These are phyloP conservation scores for Apiospora hydei DNA, from an alignment of 2,329 filamentous ascomycete genomes.

Conservation along the genomic window DNA sequence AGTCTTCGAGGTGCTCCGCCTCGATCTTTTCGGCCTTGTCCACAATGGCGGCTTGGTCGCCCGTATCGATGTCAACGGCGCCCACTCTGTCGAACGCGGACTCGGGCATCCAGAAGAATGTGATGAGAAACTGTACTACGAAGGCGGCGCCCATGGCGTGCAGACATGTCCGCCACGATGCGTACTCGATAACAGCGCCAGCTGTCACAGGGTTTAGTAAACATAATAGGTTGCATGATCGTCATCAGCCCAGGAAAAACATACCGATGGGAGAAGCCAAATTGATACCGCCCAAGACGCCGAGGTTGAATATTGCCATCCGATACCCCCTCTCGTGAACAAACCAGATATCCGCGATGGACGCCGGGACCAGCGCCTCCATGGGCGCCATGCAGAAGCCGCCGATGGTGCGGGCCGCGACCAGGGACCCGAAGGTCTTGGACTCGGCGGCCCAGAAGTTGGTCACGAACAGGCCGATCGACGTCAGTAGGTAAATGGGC, in stretches of 20 bases:
- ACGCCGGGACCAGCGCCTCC: slow-evolving; percentile 61
- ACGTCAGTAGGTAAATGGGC: slow-evolving; percentile 56
- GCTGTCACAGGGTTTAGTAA: neutral
- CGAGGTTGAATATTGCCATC: slow-evolving; percentile 51
- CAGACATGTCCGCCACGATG: slow-evolving; percentile 7
- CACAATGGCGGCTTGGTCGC: neutral
- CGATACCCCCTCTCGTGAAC: slow-evolving; percentile 54
- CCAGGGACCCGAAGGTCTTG: slow-evolving; percentile 52
- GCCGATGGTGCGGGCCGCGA: slow-evolving; percentile 53
- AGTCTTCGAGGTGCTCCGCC: slow-evolving; percentile 27
- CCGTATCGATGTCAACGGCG: slow-evolving; percentile 13
- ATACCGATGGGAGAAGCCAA: slow-evolving; percentile 48
- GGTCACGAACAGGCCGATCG: slow-evolving; percentile 54
- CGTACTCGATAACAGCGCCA: slow-evolving; percentile 16
- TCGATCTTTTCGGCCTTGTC: neutral
- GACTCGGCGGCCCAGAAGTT: slow-evolving; percentile 56
- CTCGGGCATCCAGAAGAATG: slow-evolving; percentile 58
- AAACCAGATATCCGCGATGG: slow-evolving; percentile 55
- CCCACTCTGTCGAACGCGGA: slow-evolving; percentile 52
- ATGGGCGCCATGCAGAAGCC: slow-evolving; percentile 59
- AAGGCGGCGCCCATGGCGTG: slow-evolving; percentile 34
- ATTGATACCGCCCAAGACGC: slow-evolving; percentile 49
- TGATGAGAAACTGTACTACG: slow-evolving; percentile 50
- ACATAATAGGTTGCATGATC: slow-evolving; percentile 22
- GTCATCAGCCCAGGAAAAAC: slow-evolving; percentile 41